phyloP scores from a whole-genome alignment of 192 early-diverging fungal species.

The Neocallimastix lanati region DNA sequence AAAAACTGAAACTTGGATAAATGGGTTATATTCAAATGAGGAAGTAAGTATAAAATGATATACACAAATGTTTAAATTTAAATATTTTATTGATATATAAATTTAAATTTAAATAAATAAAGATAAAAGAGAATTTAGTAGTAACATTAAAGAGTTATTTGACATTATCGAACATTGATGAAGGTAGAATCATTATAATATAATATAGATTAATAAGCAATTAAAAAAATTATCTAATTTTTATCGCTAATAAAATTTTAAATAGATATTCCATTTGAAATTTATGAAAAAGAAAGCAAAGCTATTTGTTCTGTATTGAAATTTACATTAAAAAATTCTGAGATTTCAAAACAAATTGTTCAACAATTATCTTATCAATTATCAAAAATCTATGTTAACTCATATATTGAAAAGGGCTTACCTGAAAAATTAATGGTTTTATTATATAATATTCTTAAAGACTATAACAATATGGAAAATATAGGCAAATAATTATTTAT shows the following conservation, averaged over 20 bases:
- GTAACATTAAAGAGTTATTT: neutral
- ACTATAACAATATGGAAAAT: neutral
- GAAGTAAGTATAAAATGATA: too few relatives aligned
- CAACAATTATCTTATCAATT: neutral
- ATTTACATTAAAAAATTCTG: neutral
- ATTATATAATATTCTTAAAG: neutral
- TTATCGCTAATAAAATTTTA: too few relatives aligned
- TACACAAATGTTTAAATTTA: too few relatives aligned
- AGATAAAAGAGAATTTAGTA: neutral
- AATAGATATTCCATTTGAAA: neutral
- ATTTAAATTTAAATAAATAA: too few relatives aligned
- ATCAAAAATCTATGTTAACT: neutral
- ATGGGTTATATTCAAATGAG: neutral
- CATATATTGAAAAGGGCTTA: neutral
- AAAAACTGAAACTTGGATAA: neutral
- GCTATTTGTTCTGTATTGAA: neutral
- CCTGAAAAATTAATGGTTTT: neutral
- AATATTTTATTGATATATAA: too few relatives aligned
- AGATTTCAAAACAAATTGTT: neutral
- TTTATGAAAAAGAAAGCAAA: neutral
- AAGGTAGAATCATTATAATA: neutral
- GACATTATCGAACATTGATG: neutral
- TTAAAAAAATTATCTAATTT: too few relatives aligned
- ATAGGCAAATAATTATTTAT: too few relatives aligned
- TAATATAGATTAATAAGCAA: too few relatives aligned